Evolutionary conservation across 164 flowering plant species (phyloP).

Genomic region (Magnolia sinica): DNA sequence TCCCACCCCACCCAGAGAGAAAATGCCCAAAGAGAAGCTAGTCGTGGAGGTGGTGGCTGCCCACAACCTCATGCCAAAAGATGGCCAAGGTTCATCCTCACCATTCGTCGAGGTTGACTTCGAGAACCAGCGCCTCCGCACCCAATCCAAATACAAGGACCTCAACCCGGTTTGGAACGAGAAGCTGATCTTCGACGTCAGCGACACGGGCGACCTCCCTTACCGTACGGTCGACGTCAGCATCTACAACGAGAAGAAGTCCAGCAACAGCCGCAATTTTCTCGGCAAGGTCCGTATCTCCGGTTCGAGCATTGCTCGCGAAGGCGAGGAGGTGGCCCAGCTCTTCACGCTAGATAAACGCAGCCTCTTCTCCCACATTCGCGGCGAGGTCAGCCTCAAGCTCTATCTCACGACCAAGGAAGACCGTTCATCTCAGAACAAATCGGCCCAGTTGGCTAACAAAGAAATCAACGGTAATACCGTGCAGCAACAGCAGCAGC

Average conservation of each 20-base stretch:
- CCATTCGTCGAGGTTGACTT: conserved; percentile 81
- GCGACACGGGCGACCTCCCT: conserved; percentile 47
- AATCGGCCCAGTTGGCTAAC: background rate
- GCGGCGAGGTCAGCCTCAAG: conserved; percentile 74
- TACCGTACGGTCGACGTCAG: conserved; percentile 54
- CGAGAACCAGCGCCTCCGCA: conserved; percentile 59
- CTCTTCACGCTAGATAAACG: conserved; percentile 68
- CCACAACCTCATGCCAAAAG: conserved; percentile 68
- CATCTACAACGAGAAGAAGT: conserved; percentile 43
- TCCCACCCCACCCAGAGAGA: too few species aligned
- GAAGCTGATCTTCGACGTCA: conserved; percentile 56
- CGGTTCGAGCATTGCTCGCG: conserved; percentile 53
- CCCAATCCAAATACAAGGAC: conserved; percentile 63
- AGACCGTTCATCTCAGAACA: background rate
- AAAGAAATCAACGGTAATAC: background rate
- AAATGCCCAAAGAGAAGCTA: conserved; percentile 42
- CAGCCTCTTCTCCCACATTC: conserved; percentile 50
- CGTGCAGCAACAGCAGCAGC: conserved; percentile 15
- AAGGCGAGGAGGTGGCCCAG: conserved; percentile 60
- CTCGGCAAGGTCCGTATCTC: conserved; percentile 66
- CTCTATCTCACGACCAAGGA: conserved; percentile 49
- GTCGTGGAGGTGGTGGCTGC: conserved; percentile 82
- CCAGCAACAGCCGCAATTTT: conserved; percentile 29
- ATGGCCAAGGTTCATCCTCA: conserved; percentile 65
- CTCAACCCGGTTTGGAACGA: conserved; percentile 87